These are phyloP conservation scores for Fraxinus greggii DNA, from an alignment of 305 asterid genomes.

Conservation along the genomic window DNA sequence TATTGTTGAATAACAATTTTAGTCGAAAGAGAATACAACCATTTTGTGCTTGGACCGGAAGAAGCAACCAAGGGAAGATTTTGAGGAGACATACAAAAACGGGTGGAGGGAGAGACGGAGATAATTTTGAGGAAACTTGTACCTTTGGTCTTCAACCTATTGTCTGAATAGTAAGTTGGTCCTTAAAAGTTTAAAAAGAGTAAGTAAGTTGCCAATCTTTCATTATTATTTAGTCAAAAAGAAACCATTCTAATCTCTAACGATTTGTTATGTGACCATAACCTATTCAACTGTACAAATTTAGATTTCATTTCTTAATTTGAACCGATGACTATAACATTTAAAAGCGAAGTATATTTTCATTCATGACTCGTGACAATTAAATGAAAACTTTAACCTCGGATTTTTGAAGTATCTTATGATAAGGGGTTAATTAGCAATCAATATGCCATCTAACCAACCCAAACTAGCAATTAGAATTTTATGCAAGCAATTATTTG, in stretches of 20 bases:
- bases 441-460: neutral
- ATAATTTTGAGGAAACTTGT: neutral
- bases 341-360: neutral
- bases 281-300: neutral
- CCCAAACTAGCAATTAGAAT: neutral
- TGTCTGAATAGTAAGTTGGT: neutral
- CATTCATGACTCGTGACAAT: neutral
- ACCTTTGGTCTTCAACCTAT: neutral
- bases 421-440: neutral
- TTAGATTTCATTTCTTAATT: neutral
- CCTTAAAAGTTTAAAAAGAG: neutral
- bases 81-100: neutral
- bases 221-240: neutral
- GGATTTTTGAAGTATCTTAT: neutral
- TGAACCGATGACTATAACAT: neutral
- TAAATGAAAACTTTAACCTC: neutral
- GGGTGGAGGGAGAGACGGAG: neutral
- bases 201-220: neutral
- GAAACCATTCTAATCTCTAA: neutral
- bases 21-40: neutral
- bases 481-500: neutral
- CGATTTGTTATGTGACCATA: neutral
- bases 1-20: neutral
- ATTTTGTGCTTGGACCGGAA: neutral
- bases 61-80: neutral